Evolutionary conservation across 371 early-diverging fungal species (phyloP).

Genomic region (Mortierella sp.): DNA sequence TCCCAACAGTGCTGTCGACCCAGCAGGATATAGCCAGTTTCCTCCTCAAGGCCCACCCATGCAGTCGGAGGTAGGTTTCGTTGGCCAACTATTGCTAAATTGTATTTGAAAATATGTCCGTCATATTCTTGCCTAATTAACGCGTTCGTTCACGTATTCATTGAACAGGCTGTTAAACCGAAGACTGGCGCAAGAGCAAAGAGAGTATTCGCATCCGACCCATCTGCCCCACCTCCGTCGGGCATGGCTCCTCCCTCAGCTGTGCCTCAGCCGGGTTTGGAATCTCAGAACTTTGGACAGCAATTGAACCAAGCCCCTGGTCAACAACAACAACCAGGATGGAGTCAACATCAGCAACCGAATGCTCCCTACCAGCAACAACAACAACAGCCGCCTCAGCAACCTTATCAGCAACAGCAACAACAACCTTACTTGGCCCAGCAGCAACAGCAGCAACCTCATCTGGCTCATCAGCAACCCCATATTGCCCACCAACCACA

Average conservation of each 20-base stretch:
- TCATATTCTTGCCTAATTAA: background rate
- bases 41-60: background rate
- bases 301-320: background rate
- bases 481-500: slow-evolving; percentile 62
- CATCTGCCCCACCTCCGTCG: background rate
- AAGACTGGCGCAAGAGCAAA: slow-evolving; percentile 21
- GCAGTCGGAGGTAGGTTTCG: background rate
- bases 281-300: slow-evolving; percentile 1
- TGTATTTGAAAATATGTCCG: background rate
- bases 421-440: slow-evolving; percentile 14
- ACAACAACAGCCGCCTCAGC: slow-evolving; percentile 2
- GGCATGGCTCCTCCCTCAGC: background rate
- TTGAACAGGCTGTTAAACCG: background rate
- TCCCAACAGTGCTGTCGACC: background rate
- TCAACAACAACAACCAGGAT: slow-evolving; percentile 14
- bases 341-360: slow-evolving; percentile 23
- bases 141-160: background rate
- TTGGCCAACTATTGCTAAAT: background rate
- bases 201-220: slow-evolving; percentile 20
- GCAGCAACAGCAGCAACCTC: slow-evolving; percentile 16
- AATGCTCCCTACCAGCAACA: background rate
- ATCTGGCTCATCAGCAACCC: slow-evolving; percentile 9
- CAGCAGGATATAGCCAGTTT: background rate
- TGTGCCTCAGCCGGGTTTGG: slow-evolving; percentile 2
- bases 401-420: slow-evolving; percentile 5